Evolutionary conservation across 2,329 filamentous ascomycete genomes (phyloP).

Genomic region (Paecilomyces niveus): DNA sequence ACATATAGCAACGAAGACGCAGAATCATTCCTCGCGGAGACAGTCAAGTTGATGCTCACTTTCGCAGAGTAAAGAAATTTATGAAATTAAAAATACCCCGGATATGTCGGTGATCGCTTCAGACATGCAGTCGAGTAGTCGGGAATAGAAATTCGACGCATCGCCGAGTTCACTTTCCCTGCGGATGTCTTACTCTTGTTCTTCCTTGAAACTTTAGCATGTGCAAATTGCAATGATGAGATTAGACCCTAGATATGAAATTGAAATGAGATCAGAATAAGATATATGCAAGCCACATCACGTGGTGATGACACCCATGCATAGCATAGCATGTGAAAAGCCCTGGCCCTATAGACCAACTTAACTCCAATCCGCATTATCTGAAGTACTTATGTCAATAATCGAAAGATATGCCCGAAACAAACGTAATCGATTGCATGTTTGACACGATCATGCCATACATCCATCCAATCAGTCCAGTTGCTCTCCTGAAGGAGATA

Average conservation of each 20-base stretch:
- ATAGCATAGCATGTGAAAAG: no score
- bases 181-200: neutral
- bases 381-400: neutral
- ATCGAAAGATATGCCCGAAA: neutral
- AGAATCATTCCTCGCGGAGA: neutral
- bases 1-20: constrained; percentile 3
- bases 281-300: neutral
- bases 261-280: neutral
- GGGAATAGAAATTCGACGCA: no score
- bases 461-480: neutral
- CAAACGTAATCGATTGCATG: neutral
- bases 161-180: no score
- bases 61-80: neutral
- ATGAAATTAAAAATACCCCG: no score
- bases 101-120: no score
- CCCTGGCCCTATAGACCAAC: no score
- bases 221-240: neutral
- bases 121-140: no score
- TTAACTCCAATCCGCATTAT: no score
- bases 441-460: neutral
- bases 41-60: neutral
- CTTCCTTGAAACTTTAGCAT: neutral
- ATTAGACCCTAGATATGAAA: neutral
- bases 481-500: neutral
- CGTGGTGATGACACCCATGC: no score